Evolutionary conservation across 495 filamentous ascomycete species (phyloP), one percentile per base, ranked within the genome.

Genomic region (Podospora pseudoanserina): DNA sequence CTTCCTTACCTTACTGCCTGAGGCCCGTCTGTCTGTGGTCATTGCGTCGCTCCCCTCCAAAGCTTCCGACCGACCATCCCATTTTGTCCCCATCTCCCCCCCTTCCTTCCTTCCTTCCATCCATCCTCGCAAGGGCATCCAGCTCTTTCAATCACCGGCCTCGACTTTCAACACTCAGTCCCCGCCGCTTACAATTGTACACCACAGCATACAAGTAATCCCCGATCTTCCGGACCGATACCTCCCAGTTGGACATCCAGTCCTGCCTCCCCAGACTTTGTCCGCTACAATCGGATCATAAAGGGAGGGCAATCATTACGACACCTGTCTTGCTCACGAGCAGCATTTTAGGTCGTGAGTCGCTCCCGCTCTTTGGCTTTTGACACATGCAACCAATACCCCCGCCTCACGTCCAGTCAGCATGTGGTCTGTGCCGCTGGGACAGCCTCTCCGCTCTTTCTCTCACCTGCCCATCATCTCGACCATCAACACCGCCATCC

Each of bases 51-150:
- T 54, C 30, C 27, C 49, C 23, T 61, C 59, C 70, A 59, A 71
- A 62, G 62, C 39, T 39, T 67, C 64, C 58, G 63, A 67, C 56
- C 59, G 19, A 63, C 32, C 61, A 63, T 63, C 30, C 61, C 61
- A 63, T 63, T 49, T 26, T 32, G 30, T 19, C 23, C 55, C 55
- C 1, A 20, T 26, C 55, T 58, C 65, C 65, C 59, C 58, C 34
- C 59, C 30, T 23, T 61, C 30, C 30, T 54, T 55, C 19, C 61
- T 34, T 65, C 64, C 67, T 65, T 39, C 67, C 56, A 34, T 32
- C 32, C 53, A 34, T 32, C 32, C 64, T 66, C 64, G 18, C 28
- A 7, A 11, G 16, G 0, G 16, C 27, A 44, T 18, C 55, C 13
- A 59, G 18, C 27, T 26, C 27, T 27, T 62, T 58, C 65, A 62